A percentile compares a stretch with the other conserved stretches of the same genome.
Conservation (phyloP, 257 asterid species). For the Primulina eburnea region DNA sequence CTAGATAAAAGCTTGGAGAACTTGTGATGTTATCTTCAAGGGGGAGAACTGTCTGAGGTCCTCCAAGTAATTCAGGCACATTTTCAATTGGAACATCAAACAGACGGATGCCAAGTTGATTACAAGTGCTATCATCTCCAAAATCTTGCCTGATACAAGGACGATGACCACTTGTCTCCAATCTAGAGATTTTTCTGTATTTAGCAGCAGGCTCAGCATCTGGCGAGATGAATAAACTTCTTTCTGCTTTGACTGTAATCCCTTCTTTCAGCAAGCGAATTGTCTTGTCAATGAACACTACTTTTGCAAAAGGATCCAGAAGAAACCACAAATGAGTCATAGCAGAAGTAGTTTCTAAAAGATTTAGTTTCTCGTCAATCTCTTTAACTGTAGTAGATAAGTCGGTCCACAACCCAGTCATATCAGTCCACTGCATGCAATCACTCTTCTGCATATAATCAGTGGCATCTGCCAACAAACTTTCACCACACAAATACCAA, state of each 20-base stretch:
- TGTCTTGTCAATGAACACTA: constrained; percentile 79
- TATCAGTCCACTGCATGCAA: constrained; percentile 63
- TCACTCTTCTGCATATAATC: constrained; percentile 41
- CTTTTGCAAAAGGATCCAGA: constrained; percentile 89
- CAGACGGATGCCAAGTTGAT: constrained; percentile 38
- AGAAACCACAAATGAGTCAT: constrained; percentile 87
- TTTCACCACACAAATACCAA: constrained; percentile 82
- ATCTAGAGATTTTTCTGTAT: constrained; percentile 40
- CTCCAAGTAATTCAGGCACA: constrained; percentile 37
- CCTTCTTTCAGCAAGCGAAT: constrained; percentile 81
- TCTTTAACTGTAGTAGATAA: constrained; percentile 52
- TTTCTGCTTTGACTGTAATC: constrained; percentile 58
- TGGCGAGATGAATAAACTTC: constrained; percentile 51
- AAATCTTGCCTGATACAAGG: constrained; percentile 35
- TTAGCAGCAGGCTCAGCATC: constrained; percentile 45
- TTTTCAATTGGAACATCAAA: constrained; percentile 65
- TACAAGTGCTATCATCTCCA: constrained; percentile 42
- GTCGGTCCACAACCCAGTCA: constrained; percentile 69
- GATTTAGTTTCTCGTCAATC: constrained; percentile 55
- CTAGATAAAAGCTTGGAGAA: constrained; percentile 39
- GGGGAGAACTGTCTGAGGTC: constrained; percentile 35
- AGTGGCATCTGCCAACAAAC: constrained; percentile 50
- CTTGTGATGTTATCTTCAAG: constrained; percentile 49
- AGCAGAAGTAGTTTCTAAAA: constrained; percentile 49
- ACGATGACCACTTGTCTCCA: constrained; percentile 34